Percentiles rank a stretch among this genome's conserved stretches.
Evolutionary conservation across 495 filamentous ascomycete genomes (phyloP).

Genomic region (Neurospora hispaniola): DNA sequence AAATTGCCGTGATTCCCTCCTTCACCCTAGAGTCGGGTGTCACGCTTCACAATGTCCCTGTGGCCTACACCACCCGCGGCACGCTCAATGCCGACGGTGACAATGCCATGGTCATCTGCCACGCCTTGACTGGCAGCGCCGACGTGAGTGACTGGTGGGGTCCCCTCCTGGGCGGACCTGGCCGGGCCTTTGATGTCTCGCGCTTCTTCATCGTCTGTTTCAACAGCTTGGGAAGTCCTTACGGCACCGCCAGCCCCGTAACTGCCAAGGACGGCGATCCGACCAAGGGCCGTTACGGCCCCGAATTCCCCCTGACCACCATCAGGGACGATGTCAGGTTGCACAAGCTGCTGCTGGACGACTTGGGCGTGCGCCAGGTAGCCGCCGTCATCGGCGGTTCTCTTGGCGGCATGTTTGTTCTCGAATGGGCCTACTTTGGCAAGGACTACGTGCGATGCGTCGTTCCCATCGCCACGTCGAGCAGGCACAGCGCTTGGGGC

Average conservation of each 20-base stretch:
- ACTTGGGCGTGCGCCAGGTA: constrained; percentile 75
- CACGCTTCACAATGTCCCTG: constrained; percentile 73
- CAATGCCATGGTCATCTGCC: constrained; percentile 95
- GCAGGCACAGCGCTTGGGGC: constrained; percentile 94
- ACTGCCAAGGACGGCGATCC: constrained; percentile 75
- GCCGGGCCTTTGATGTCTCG: constrained; percentile 83
- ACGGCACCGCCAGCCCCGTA: constrained; percentile 91
- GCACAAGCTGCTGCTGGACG: constrained; percentile 83
- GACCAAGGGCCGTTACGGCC: constrained; percentile 70
- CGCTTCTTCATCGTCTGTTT: constrained; percentile 92
- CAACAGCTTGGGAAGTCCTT: constrained; percentile 93
- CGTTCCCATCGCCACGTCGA: constrained; percentile 90
- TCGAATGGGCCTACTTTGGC: constrained; percentile 95
- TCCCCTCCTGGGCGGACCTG: constrained; percentile 77
- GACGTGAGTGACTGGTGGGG: constrained; percentile 99
- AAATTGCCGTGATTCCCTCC: constrained; percentile 70
- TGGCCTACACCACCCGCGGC: constrained; percentile 86
- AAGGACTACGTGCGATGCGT: constrained; percentile 86
- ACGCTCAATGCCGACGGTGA: constrained; percentile 61
- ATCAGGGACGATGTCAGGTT: constrained; percentile 92
- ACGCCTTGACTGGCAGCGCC: constrained; percentile 89
- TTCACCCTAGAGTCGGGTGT: constrained; percentile 94
- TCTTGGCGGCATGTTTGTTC: constrained; percentile 93
- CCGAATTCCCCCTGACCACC: constrained; percentile 92
- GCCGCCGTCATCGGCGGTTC: constrained; percentile 92